These are phyloP conservation scores for Rosa hybrid DNA, from an alignment of 331 rosid genomes.

Conservation along the genomic window DNA sequence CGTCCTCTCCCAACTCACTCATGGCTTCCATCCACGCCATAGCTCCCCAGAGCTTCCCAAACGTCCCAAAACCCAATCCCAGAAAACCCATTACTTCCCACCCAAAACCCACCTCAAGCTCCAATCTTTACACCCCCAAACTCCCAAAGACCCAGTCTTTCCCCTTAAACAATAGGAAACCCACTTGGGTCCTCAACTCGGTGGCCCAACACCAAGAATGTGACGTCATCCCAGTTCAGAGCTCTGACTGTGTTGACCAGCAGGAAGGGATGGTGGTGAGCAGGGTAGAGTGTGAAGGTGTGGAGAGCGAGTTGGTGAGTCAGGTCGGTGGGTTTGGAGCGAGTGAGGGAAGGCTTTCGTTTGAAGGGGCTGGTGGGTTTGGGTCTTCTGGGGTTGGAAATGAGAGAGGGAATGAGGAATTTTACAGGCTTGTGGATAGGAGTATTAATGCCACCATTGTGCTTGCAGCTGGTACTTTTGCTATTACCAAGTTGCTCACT, in stretches of 20 bases:
- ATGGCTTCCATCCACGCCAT: slow-evolving; percentile 71
- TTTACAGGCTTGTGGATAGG: slow-evolving; percentile 68
- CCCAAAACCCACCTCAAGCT: slow-evolving; percentile 19
- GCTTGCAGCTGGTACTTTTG: slow-evolving; percentile 71
- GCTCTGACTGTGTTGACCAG: slow-evolving; percentile 55
- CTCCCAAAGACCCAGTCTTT: slow-evolving; percentile 26
- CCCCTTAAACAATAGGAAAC: slow-evolving; percentile 30
- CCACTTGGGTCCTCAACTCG: slow-evolving; percentile 32
- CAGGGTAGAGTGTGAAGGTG: slow-evolving; percentile 54
- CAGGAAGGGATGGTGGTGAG: slow-evolving; percentile 61
- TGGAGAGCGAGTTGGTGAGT: slow-evolving; percentile 56
- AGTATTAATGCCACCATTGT: slow-evolving; percentile 77
- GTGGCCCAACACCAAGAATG: slow-evolving; percentile 45
- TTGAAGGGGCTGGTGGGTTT: slow-evolving; percentile 69
- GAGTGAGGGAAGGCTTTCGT: slow-evolving; percentile 60
- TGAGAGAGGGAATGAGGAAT: slow-evolving; percentile 31
- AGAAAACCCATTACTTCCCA: slow-evolving; percentile 25
- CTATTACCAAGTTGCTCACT: slow-evolving; percentile 73
- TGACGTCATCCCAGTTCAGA: slow-evolving; percentile 65
- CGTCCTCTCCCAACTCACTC: slow-evolving; percentile 40
- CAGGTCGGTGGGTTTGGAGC: slow-evolving; percentile 68
- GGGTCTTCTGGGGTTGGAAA: slow-evolving; percentile 46
- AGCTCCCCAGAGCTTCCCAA: slow-evolving; percentile 53
- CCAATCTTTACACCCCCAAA: slow-evolving; percentile 27
- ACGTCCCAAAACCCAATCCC: slow-evolving; percentile 36